Conservation (phyloP, 805 yeast species). For the Metschnikowia lochheadii region DNA sequence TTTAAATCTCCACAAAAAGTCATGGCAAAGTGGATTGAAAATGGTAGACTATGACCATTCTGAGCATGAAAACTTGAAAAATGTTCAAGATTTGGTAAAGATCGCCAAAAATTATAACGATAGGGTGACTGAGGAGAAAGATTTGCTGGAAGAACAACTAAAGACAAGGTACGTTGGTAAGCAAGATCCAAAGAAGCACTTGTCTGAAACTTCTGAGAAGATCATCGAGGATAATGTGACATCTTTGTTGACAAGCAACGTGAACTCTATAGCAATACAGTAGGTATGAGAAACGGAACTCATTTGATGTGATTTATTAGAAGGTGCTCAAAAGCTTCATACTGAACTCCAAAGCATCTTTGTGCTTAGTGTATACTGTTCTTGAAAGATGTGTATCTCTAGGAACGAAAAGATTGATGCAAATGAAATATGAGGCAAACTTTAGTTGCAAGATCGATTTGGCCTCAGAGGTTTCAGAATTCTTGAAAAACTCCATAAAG, state of each 20-base stretch:
- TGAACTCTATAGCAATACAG: slow-evolving; percentile 85
- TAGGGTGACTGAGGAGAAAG: slow-evolving; percentile 90
- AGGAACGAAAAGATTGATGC: slow-evolving; percentile 10
- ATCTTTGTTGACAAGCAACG: slow-evolving; percentile 81
- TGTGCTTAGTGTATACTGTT: slow-evolving; percentile 1
- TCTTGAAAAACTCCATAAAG: slow-evolving; percentile 6
- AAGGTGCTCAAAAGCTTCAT: slow-evolving; percentile 6
- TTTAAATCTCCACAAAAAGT: slow-evolving; percentile 87
- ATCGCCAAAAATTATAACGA: slow-evolving; percentile 86
- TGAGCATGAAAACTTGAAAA: slow-evolving; percentile 69
- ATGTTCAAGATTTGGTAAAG: slow-evolving; percentile 75
- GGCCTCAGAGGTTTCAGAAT: slow-evolving; percentile 2
- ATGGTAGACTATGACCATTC: slow-evolving; percentile 72
- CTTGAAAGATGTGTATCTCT: slow-evolving; percentile 1
- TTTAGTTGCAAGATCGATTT: slow-evolving; percentile 10
- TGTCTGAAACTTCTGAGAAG: slow-evolving; percentile 80
- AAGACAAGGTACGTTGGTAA: slow-evolving; percentile 96
- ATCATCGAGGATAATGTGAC: slow-evolving; percentile 88
- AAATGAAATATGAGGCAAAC: slow-evolving; percentile 12
- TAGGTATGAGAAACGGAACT: slow-evolving; percentile 23
- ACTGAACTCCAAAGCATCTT: slow-evolving; percentile 10
- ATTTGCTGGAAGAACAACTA: slow-evolving; percentile 78
- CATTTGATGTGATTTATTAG: neutral
- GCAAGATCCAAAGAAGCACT: slow-evolving; percentile 97
- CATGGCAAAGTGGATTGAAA: slow-evolving; percentile 90